Conservation (phyloP, 2,329 filamentous ascomycete genomes). For the Cladosporium oxysporum region DNA sequence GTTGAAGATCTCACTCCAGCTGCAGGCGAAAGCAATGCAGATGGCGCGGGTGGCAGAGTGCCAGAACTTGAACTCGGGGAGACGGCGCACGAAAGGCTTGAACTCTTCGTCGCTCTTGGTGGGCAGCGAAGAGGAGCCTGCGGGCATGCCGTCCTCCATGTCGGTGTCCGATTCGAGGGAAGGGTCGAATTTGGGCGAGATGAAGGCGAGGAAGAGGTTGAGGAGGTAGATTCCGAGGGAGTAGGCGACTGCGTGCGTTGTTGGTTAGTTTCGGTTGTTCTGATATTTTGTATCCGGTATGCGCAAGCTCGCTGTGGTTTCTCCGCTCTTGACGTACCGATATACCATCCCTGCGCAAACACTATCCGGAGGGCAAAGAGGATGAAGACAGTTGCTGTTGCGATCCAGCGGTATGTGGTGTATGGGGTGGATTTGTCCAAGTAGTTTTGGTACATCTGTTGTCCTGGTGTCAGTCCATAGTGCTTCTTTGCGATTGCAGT, state of each 20-base stretch:
- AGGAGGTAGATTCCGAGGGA: constrained; percentile 97
- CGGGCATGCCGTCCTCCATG: constrained; percentile 78
- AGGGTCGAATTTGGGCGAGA: constrained; percentile 98
- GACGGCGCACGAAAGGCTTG: constrained; percentile 89
- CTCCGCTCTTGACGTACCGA: constrained; percentile 61
- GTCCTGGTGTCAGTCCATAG: constrained; percentile 5
- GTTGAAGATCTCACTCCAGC: constrained; percentile 92
- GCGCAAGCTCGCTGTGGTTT: background rate
- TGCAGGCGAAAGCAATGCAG: constrained; percentile 79
- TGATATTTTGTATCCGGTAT: background rate
- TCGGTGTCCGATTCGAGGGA: constrained; percentile 93
- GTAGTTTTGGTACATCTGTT: constrained; percentile 87
- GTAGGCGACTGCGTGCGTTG: constrained; percentile 72
- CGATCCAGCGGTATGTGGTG: constrained; percentile 85
- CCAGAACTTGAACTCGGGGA: constrained; percentile 99
- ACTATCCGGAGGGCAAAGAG: constrained; percentile 89
- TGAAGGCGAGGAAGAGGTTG: constrained; percentile 97
- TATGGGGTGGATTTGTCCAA: constrained; percentile 92
- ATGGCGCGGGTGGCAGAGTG: constrained; percentile 90
- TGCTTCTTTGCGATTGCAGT: background rate
- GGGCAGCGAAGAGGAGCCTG: constrained; percentile 68
- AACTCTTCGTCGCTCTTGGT: constrained; percentile 98
- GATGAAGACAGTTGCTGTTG: constrained; percentile 73
- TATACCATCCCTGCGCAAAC: constrained; percentile 96
- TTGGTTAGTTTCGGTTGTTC: constrained; percentile 3